These are phyloP conservation scores for Aspergillus quadricinctus DNA, from an alignment of 2,329 filamentous ascomycete genomes.

Conservation along the genomic window DNA sequence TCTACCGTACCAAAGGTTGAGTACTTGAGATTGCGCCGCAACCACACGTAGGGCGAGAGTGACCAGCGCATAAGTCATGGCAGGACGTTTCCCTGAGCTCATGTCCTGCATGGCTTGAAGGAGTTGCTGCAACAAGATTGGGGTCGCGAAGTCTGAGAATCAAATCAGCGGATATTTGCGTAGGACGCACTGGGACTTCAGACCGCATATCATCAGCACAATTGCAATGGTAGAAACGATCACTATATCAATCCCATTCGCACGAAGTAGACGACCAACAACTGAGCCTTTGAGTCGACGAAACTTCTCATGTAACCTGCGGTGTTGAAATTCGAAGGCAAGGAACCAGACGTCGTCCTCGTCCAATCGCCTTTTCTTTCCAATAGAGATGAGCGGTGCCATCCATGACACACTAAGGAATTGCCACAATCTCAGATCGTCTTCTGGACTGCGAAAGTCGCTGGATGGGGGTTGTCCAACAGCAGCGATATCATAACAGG, in stretches of 20 bases:
- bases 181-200: slow-evolving; percentile 10
- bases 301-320: slow-evolving; percentile 68
- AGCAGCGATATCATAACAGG: slow-evolving; percentile 55
- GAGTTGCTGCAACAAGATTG: slow-evolving; percentile 68
- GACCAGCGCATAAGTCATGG: slow-evolving; percentile 62
- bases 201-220: slow-evolving; percentile 56
- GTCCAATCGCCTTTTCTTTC: slow-evolving; percentile 61
- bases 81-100: slow-evolving; percentile 48
- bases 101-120: slow-evolving; percentile 61
- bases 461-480: slow-evolving; percentile 54
- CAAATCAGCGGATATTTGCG: slow-evolving; percentile 14
- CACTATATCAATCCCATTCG: slow-evolving; percentile 74
- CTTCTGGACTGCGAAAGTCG: slow-evolving; percentile 69
- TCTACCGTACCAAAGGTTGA: slow-evolving; percentile 76
- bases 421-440: slow-evolving; percentile 73
- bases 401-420: slow-evolving; percentile 87
- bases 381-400: slow-evolving; percentile 64
- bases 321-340: slow-evolving; percentile 77
- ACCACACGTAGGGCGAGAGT: slow-evolving; percentile 59
- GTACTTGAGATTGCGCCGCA: slow-evolving; percentile 61
- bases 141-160: slow-evolving; percentile 52
- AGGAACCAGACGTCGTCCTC: slow-evolving; percentile 79
- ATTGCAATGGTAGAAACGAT: slow-evolving; percentile 63
- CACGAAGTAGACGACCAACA: slow-evolving; percentile 62
- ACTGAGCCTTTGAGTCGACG: slow-evolving; percentile 69